Conservation (phyloP, 495 filamentous ascomycete genomes). For the Lasiosphaeris hirsuta region DNA sequence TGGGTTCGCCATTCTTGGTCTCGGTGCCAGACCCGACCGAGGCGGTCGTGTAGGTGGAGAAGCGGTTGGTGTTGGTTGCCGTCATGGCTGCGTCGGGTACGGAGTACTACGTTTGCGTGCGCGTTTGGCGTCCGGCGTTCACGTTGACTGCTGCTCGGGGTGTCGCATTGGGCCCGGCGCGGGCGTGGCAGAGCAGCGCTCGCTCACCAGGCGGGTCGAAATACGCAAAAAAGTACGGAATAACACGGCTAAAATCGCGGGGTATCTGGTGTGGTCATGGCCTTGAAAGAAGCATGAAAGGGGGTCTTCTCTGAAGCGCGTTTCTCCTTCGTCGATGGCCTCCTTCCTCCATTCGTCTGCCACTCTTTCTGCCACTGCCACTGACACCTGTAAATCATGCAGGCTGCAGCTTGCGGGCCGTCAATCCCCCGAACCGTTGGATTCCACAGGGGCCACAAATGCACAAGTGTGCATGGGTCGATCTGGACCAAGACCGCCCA, state of each 20-base stretch:
- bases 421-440: conserved; percentile 12
- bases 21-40: conserved; percentile 41
- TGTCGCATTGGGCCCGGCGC: conserved; percentile 19
- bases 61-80: conserved; percentile 53
- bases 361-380: not conserved
- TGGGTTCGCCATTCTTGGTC: conserved; percentile 65
- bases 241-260: not conserved
- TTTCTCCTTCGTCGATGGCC: not conserved
- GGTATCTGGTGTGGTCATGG: not conserved
- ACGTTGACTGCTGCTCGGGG: not conserved
- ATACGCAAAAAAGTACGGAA: not conserved
- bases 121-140: not conserved
- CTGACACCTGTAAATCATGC: not conserved
- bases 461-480: too few relatives aligned
- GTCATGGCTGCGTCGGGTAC: conserved; percentile 38
- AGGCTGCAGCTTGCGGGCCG: conserved; percentile 12
- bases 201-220: not conserved
- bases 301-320: not conserved
- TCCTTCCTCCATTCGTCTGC: not conserved
- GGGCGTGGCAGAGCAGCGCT: conserved; percentile 1
- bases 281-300: not conserved
- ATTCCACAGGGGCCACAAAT: not conserved
- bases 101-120: too few relatives aligned
- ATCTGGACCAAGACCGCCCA: too few relatives aligned
- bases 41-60: conserved; percentile 50